Evolutionary conservation across 306 rosid genomes (phyloP), one percentile per base, ranked within the genome.

Genomic region (Echinosophora koreensis): DNA sequence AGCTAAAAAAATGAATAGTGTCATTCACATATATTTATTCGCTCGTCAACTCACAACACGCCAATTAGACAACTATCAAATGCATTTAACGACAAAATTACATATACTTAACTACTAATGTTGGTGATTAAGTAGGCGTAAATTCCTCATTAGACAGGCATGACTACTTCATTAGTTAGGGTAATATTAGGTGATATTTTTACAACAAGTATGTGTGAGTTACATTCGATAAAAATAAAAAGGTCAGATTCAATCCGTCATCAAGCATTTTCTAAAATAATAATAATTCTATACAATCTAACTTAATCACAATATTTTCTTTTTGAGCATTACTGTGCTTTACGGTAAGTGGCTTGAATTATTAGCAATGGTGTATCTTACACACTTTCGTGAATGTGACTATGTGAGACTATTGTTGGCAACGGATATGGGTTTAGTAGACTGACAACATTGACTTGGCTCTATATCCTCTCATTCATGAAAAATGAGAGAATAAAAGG

Each of bases 371-470:
- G 58, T 61, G 51, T 50, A 49, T 37, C 42, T 5, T n/a, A n/a
- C 15, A n/a, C 15, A 10, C 16, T 61, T 60, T 37, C 37, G 38
- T 51, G 4, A 71, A 42, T 28, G 69, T 64, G 73, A 22, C 22
- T 22, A 22, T 22, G 22, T 22, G 84, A 55, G 54, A 35, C 16
- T 55, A 73, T 65, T 46, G 16, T 12, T 35, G 11, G 59, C 34
- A 52, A 71, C 16, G 22, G 5, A 30, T 13, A 37, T 42, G 4
- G 12, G 52, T 27, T 18, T 35, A 17, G 1, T 6, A 35, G 32
- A 27, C 17, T 15, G 17, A 63, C 47, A 80, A 71, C 41, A 41
- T 72, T 63, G 78, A 55, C 68, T 72, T 54, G 8, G 22, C 22
- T 44, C 11, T 15, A 39, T 16, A 17, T 17, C 62, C 50, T 58